A percentile compares a stretch with the other conserved stretches of the same genome.
phyloP scores from a whole-genome alignment of 805 yeast genomes.

The Kodamaea laetipori region DNA sequence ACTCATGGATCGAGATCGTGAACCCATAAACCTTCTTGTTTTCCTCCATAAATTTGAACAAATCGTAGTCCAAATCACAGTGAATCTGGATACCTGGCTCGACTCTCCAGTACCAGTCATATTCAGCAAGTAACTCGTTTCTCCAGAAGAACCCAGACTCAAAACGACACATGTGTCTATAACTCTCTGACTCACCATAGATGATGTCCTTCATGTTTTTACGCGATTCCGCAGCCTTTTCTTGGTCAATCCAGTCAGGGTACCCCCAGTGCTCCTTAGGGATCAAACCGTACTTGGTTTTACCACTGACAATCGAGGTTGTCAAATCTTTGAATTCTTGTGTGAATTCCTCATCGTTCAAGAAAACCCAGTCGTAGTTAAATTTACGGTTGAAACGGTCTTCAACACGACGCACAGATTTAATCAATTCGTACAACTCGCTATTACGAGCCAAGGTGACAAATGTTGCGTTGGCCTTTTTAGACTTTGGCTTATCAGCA shows the following conservation, averaged over 20 bases:
- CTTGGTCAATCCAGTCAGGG: conserved; percentile 79
- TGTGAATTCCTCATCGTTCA: conserved; percentile 82
- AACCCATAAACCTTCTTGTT: conserved; percentile 83
- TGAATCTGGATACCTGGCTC: conserved; percentile 81
- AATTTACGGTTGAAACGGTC: conserved; percentile 82
- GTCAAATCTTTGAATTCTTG: conserved; percentile 80
- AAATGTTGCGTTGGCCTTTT: conserved; percentile 72
- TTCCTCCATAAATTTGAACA: conserved; percentile 76
- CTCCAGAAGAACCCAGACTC: conserved; percentile 88
- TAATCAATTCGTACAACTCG: conserved; percentile 62
- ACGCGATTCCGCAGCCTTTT: conserved; percentile 67
- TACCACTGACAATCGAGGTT: conserved; percentile 75
- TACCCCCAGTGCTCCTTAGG: conserved; percentile 85
- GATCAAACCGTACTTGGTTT: conserved; percentile 72
- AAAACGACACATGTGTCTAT: conserved; percentile 91
- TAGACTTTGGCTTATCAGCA: conserved; percentile 15
- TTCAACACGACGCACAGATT: conserved; percentile 74
- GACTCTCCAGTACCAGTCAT: conserved; percentile 92
- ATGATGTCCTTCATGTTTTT: conserved; percentile 62
- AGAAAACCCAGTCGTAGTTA: conserved; percentile 93
- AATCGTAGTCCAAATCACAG: conserved; percentile 86
- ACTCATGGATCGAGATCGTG: conserved; percentile 81
- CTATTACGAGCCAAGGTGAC: conserved; percentile 76
- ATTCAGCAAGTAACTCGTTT: conserved; percentile 70
- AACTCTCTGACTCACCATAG: conserved; percentile 73